Evolutionary conservation across 768 basidiomycete species (phyloP).

Genomic region (Tulasnella sp.): DNA sequence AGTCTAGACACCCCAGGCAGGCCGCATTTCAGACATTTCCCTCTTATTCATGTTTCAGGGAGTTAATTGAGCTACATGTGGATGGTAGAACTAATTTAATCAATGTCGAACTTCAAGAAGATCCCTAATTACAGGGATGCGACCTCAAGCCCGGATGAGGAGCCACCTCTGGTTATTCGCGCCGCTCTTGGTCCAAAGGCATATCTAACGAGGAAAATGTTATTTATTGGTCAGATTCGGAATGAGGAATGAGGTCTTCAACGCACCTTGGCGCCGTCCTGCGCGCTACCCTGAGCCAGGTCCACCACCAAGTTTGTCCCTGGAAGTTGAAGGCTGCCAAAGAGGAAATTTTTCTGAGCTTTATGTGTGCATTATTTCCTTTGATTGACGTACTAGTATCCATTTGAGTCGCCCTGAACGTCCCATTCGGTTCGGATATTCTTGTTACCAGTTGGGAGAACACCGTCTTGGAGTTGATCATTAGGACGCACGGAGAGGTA

Average conservation of each 20-base stretch:
- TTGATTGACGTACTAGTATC: background rate
- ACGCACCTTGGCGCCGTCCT: constrained; percentile 1
- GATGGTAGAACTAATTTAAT: background rate
- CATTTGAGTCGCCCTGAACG: background rate
- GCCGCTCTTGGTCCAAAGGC: background rate
- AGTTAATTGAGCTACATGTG: background rate
- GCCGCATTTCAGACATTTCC: background rate
- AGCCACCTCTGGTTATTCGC: constrained; percentile 9
- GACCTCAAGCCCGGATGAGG: constrained; percentile 5
- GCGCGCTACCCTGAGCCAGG: background rate
- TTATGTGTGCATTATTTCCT: background rate
- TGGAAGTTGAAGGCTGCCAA: background rate
- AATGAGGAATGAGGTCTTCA: background rate
- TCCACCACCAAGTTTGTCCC: background rate
- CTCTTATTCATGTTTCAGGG: background rate
- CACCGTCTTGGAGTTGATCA: background rate
- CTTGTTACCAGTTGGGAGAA: background rate
- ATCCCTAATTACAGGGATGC: background rate
- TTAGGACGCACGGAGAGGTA: background rate
- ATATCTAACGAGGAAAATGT: background rate
- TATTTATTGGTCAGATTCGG: background rate
- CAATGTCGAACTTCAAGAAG: background rate
- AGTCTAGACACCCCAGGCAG: background rate
- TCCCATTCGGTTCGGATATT: background rate
- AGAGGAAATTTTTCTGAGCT: background rate